Percentiles rank a stretch among this genome's conserved stretches.
phyloP scores from a whole-genome alignment of 306 rosid species.

The Cucumis melo region DNA sequence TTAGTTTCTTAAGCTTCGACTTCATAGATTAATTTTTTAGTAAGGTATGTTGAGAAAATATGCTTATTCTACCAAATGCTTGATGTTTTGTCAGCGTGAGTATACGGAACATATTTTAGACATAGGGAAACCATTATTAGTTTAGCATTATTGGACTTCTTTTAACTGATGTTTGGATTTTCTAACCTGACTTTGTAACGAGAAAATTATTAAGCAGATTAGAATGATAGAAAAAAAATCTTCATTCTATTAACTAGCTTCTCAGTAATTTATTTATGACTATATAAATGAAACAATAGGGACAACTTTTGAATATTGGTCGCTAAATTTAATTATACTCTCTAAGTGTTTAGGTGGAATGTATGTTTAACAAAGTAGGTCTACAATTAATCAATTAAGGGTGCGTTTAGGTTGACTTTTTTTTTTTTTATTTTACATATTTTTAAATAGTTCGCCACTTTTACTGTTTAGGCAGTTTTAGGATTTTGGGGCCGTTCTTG shows the following conservation, averaged over 20 bases:
- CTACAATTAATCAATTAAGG: background rate
- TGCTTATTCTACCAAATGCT: background rate
- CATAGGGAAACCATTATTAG: background rate
- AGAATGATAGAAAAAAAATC: background rate
- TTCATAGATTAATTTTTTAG: background rate
- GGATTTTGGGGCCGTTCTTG: background rate
- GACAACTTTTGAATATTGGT: background rate
- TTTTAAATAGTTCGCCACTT: too few species aligned
- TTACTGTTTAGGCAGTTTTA: background rate
- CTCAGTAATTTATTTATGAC: background rate
- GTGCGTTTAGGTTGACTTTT: too few species aligned
- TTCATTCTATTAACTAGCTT: background rate
- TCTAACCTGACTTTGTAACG: too few species aligned
- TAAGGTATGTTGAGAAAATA: background rate
- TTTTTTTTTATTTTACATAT: too few species aligned
- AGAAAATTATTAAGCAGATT: background rate
- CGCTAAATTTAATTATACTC: background rate
- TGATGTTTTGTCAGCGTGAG: background rate
- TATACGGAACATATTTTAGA: background rate
- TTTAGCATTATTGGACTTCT: background rate
- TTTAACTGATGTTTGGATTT: background rate
- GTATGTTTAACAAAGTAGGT: background rate
- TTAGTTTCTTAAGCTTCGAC: background rate
- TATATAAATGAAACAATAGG: background rate
- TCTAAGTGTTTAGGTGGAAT: background rate